These are phyloP conservation scores for Aspergillus piperis DNA, from an alignment of 2,329 filamentous ascomycete species.

Conservation along the genomic window DNA sequence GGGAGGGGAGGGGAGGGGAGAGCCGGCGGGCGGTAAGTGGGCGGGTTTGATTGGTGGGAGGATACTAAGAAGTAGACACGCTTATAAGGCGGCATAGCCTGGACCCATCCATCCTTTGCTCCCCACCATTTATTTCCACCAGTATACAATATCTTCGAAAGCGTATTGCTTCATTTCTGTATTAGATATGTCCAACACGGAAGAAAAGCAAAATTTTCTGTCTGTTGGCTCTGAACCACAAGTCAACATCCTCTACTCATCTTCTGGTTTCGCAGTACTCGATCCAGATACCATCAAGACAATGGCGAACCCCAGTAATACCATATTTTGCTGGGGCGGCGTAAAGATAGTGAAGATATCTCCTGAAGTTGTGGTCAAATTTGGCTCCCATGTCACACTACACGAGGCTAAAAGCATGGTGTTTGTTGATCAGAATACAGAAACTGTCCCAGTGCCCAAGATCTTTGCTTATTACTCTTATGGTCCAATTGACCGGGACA, in stretches of 20 bases:
- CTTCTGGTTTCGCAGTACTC: neutral
- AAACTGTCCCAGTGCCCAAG: slow-evolving; percentile 18
- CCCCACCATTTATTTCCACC: too few relatives aligned
- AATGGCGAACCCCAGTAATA: neutral
- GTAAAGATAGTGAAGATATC: slow-evolving; percentile 21
- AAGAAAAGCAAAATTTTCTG: neutral
- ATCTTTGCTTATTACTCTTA: slow-evolving; percentile 20
- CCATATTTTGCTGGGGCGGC: slow-evolving; percentile 15
- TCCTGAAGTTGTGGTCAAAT: slow-evolving; percentile 21
- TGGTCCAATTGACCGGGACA: slow-evolving; percentile 19
- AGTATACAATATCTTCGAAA: too few relatives aligned
- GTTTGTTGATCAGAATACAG: slow-evolving; percentile 18
- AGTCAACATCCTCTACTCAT: neutral
- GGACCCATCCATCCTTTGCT: too few relatives aligned
- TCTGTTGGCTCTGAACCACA: neutral
- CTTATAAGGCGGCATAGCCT: neutral
- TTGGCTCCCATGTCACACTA: slow-evolving; percentile 17
- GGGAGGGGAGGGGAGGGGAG: too few relatives aligned
- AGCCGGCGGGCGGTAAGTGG: neutral
- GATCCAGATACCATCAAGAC: neutral
- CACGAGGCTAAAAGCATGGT: slow-evolving; percentile 23
- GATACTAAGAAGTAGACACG: neutral
- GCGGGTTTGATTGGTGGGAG: neutral
- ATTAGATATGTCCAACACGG: neutral
- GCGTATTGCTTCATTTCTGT: neutral